phyloP scores from a whole-genome alignment of 129 eudicot species.

The Arctium minus region DNA sequence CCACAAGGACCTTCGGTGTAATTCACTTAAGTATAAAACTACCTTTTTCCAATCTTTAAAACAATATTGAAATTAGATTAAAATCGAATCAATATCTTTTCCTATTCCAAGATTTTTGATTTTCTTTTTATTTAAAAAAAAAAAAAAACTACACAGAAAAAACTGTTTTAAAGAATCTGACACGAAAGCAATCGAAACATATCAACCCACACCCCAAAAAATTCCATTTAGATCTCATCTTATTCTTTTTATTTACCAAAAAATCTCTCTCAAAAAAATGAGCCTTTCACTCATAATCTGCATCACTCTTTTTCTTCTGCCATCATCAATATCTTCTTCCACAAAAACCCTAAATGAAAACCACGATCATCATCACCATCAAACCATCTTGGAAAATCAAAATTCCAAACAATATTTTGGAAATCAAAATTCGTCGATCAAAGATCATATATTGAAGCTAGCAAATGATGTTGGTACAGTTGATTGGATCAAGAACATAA shows the following conservation, averaged over 20 bases:
- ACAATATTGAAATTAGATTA: no score
- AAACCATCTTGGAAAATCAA: conserved; percentile 4
- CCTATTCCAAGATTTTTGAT: no score
- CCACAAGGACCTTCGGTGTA: no score
- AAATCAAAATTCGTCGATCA: conserved; percentile 25
- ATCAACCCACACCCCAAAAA: neutral
- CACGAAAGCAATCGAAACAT: neutral
- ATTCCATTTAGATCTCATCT: neutral
- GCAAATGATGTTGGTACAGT: conserved; percentile 34
- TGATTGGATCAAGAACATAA: conserved; percentile 48
- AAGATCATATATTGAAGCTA: conserved; percentile 23
- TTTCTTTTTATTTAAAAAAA: no score
- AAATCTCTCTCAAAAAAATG: neutral
- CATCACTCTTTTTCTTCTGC: conserved; percentile 1
- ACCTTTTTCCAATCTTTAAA: no score
- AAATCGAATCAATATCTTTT: no score
- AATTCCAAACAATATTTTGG: neutral
- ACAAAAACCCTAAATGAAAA: neutral
- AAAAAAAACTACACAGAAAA: no score
- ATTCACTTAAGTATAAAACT: no score
- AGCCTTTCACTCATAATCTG: conserved; percentile 7
- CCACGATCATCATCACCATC: neutral
- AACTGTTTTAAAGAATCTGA: no score
- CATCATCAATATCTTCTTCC: neutral
- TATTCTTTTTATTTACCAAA: neutral